These are phyloP conservation scores for Jaltomata sinuosa DNA, from an alignment of 257 asterid species.

Conservation along the genomic window DNA sequence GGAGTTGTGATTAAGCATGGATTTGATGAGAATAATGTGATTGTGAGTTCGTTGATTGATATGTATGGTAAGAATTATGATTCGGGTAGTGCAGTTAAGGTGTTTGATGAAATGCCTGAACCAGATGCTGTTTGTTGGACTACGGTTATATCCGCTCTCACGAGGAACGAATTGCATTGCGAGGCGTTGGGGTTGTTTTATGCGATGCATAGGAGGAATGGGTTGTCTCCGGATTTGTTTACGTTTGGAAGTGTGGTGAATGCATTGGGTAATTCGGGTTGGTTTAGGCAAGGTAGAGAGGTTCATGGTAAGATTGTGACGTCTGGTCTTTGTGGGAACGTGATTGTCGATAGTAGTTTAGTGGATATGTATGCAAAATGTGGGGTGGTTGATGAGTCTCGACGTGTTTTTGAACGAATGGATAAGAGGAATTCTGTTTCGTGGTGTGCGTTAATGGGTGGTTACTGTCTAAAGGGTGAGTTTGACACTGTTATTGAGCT, in stretches of 20 bases:
- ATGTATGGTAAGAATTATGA: constrained; percentile 64
- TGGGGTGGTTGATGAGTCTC: constrained; percentile 51
- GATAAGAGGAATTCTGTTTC: constrained; percentile 59
- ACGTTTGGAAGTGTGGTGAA: constrained; percentile 73
- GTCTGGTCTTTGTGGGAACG: constrained; percentile 41
- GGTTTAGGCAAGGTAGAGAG: constrained; percentile 60
- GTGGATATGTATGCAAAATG: constrained; percentile 81
- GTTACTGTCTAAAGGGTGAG: constrained; percentile 58
- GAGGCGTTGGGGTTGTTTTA: constrained; percentile 55
- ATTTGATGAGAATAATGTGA: constrained; percentile 38
- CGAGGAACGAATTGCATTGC: constrained; percentile 57
- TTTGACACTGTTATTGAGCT: constrained; percentile 48
- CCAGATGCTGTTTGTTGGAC: constrained; percentile 83
- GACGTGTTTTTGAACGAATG: constrained; percentile 58
- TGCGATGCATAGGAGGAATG: constrained; percentile 25
- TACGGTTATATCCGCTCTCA: constrained; percentile 56
- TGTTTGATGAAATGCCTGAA: constrained; percentile 71
- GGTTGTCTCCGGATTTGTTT: constrained; percentile 45
- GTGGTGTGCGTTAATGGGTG: constrained; percentile 85
- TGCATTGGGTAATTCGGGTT: constrained; percentile 70
- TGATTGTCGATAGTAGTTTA: constrained; percentile 55
- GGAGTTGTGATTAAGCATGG: constrained; percentile 47
- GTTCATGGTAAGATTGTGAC: constrained; percentile 45
- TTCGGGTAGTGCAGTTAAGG: constrained; percentile 20
- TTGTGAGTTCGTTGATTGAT: constrained; percentile 62